phyloP scores from a whole-genome alignment of 2,329 filamentous ascomycete genomes.

The Aspergillus carbonarius region DNA sequence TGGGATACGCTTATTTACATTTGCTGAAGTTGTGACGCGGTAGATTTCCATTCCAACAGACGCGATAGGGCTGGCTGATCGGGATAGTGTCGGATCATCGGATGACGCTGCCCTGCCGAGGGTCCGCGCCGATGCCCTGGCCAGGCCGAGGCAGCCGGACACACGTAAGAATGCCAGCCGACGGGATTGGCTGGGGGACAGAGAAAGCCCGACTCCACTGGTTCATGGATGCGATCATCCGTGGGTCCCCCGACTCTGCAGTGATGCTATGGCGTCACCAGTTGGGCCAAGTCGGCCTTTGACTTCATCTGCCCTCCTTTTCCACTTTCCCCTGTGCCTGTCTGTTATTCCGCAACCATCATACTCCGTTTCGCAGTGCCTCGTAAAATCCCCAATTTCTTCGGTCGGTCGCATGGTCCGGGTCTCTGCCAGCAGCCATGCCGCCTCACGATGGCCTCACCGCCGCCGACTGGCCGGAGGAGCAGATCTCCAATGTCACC shows the following conservation, averaged over 20 bases:
- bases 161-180: not conserved
- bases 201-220: not conserved
- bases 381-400: not conserved
- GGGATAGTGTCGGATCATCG: not conserved
- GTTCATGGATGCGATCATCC: not conserved
- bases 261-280: not conserved
- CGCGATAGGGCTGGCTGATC: too few relatives aligned
- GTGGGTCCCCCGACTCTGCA: not conserved
- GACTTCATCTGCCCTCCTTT: not conserved
- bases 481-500: not conserved
- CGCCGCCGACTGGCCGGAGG: conserved; percentile 14
- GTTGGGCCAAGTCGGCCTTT: not conserved
- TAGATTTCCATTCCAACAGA: too few relatives aligned
- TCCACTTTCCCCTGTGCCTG: not conserved
- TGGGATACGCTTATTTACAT: too few relatives aligned
- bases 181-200: not conserved
- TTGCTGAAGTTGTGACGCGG: too few relatives aligned
- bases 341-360: too few relatives aligned
- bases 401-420: not conserved
- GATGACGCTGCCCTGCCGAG: not conserved
- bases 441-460: conserved; percentile 1
- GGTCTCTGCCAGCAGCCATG: not conserved
- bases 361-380: too few relatives aligned
- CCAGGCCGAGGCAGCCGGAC: not conserved
- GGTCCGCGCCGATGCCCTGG: not conserved